Base-by-base conservation (phyloP, 1,284 basidiomycete genomes). In the Trichosporon asahii region DNA sequence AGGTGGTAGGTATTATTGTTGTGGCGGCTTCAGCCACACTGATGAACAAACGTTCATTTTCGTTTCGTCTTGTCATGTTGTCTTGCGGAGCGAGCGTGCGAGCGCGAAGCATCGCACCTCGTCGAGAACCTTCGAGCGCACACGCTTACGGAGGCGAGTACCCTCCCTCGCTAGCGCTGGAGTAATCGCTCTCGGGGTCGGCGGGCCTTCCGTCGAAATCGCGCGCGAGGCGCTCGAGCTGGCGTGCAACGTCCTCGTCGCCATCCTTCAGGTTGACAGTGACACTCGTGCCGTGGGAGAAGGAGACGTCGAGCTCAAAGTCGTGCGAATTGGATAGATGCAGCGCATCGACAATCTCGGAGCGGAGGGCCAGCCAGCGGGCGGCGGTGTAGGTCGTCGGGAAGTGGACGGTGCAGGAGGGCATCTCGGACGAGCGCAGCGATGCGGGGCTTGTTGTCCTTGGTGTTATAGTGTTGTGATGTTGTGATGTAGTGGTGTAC, bases 271-370 rank as follows among this genome's bases (percentile, higher is more conserved):
- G 27, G 27, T 29, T 61, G 6, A 61, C 57, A 15, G 57, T 61
- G 29, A 61, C 57, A 31, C 29, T 31, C 3, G 57, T 61, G 27
- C 57, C 57, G 27, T 33, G 57, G 14, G 27, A n/a, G 29, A 61
- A 61, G 14, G 29, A 33, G 27, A 61, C 57, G 57, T 33, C 57
- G 57, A 61, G 57, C 27, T 31, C 29, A 27, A 33, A 61, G 57
- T 61, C 57, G 5, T 18, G 27, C 14, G 57, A 29, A 18, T 61
- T 15, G 57, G 57, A 29, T 5, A 31, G 29, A 12, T 61, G 57
- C 29, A 61, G 57, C 57, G 57, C 57, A 31, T 61, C 57, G 57
- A 61, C 29, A 31, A 61, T 33, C 57, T 61, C 57, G 29, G 57
- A 61, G 27, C 57, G 57, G 27, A 61, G 57, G 3, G 57, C 57